These are phyloP conservation scores for Wallacemonas sp. DNA, from an alignment of 208 protist genomes.

Conservation along the genomic window DNA sequence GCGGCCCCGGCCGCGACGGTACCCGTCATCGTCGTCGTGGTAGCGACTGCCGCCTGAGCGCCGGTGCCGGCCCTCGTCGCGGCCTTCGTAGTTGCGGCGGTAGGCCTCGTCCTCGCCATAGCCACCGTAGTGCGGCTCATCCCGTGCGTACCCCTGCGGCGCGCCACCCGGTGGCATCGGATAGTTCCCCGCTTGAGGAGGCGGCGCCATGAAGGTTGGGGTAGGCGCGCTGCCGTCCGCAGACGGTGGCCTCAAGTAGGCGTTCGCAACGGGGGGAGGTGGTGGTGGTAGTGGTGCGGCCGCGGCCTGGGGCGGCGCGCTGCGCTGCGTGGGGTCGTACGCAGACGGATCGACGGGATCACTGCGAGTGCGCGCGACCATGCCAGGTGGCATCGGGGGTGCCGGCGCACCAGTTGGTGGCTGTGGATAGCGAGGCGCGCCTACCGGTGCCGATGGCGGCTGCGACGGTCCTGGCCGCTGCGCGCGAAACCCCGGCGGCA, in stretches of 20 bases:
- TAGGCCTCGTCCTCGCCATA: constrained; percentile 18
- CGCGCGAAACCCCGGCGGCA: too few species aligned
- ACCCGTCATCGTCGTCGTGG: neutral
- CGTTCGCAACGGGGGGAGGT: neutral
- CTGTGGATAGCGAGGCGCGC: constrained; percentile 11
- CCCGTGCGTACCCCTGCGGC: constrained; percentile 2
- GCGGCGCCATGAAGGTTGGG: too few species aligned
- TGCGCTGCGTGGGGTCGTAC: constrained; percentile 1
- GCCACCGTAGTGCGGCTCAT: neutral
- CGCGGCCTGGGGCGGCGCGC: neutral
- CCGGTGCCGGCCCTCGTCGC: constrained; percentile 13
- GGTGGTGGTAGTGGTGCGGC: neutral
- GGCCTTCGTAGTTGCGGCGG: constrained; percentile 14
- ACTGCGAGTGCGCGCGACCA: constrained; percentile 19
- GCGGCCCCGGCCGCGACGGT: neutral
- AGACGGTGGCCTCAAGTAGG: too few species aligned
- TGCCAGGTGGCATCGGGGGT: constrained; percentile 49
- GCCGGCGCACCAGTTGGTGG: constrained; percentile 16
- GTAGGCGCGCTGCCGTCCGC: too few species aligned
- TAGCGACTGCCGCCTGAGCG: neutral
- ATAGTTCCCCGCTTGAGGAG: too few species aligned
- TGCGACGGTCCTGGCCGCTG: too few species aligned
- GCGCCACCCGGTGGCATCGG: neutral
- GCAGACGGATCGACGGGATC: neutral
- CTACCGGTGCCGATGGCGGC: neutral